These are phyloP conservation scores for Urochloa ruziziensis DNA, from an alignment of 176 grass and related monocot species.

Conservation along the genomic window DNA sequence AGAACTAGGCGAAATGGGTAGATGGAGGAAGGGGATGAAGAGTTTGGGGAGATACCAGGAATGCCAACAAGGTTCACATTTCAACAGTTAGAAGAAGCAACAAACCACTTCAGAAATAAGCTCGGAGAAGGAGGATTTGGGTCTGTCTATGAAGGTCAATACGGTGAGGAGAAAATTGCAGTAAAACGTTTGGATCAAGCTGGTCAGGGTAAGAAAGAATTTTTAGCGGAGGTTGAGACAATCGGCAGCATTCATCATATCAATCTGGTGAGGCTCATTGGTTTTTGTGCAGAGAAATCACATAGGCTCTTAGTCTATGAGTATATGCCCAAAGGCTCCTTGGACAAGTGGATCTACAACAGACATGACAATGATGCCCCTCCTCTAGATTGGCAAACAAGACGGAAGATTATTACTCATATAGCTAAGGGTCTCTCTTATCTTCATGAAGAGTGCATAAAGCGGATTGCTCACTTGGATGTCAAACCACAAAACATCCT, in stretches of 20 bases:
- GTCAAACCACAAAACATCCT: slow-evolving; percentile 56
- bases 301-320: slow-evolving; percentile 50
- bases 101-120: not conserved
- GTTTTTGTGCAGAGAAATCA: slow-evolving; percentile 52
- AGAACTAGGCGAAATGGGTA: not conserved
- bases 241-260: slow-evolving; percentile 57
- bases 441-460: slow-evolving; percentile 46
- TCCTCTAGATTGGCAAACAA: slow-evolving; percentile 24
- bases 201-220: slow-evolving; percentile 36
- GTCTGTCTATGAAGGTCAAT: slow-evolving; percentile 21
- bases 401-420: slow-evolving; percentile 17
- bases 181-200: slow-evolving; percentile 38
- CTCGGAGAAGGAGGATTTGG: slow-evolving; percentile 38
- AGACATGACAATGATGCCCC: not conserved
- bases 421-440: slow-evolving; percentile 53
- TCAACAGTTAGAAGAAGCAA: slow-evolving; percentile 26
- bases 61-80: slow-evolving; percentile 14
- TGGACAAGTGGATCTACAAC: slow-evolving; percentile 48
- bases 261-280: slow-evolving; percentile 46
- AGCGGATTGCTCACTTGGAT: slow-evolving; percentile 43
- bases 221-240: slow-evolving; percentile 51
- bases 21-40: not conserved
- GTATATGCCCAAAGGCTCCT: slow-evolving; percentile 48
- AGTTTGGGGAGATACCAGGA: not conserved
- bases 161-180: not conserved